phyloP scores from a whole-genome alignment of 768 basidiomycete species.

The Auriscalpium orientale region DNA sequence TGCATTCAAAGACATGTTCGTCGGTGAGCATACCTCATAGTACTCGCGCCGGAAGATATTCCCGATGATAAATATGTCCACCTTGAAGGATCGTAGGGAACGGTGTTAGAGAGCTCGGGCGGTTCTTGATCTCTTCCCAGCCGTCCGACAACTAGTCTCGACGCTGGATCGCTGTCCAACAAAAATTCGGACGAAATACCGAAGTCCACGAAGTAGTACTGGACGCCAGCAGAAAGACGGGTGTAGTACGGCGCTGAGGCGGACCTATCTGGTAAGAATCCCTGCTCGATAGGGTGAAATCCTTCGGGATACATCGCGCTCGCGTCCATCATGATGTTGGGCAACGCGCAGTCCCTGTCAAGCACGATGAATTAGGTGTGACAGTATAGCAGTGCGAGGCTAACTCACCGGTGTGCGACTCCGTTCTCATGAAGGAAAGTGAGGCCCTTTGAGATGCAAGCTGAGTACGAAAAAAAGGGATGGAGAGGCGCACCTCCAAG shows the following conservation, averaged over 20 bases:
- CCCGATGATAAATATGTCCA: conserved; percentile 2
- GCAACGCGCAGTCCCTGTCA: conserved; percentile 3
- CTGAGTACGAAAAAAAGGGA: background rate
- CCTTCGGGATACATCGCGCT: conserved; percentile 1
- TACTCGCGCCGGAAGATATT: background rate
- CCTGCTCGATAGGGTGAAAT: background rate
- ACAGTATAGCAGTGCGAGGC: background rate
- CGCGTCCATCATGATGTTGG: conserved; percentile 11
- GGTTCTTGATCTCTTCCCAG: background rate
- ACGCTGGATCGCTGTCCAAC: background rate
- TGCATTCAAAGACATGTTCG: background rate
- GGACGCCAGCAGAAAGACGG: background rate
- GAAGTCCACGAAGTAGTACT: background rate
- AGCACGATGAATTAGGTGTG: background rate
- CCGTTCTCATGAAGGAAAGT: conserved; percentile 10
- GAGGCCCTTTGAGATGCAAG: conserved; percentile 5
- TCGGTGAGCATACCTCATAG: background rate
- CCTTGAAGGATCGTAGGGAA: conserved; percentile 1
- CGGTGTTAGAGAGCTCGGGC: background rate
- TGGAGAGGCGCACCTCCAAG: conserved; percentile 7
- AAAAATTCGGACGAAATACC: background rate
- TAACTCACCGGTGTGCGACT: conserved; percentile 12
- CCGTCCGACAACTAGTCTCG: background rate
- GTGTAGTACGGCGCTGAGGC: background rate
- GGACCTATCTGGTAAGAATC: background rate